Evolutionary conservation across 2,329 filamentous ascomycete genomes (phyloP), one percentile per base, ranked within the genome.

Genomic region (Herpotrichia juniperi): DNA sequence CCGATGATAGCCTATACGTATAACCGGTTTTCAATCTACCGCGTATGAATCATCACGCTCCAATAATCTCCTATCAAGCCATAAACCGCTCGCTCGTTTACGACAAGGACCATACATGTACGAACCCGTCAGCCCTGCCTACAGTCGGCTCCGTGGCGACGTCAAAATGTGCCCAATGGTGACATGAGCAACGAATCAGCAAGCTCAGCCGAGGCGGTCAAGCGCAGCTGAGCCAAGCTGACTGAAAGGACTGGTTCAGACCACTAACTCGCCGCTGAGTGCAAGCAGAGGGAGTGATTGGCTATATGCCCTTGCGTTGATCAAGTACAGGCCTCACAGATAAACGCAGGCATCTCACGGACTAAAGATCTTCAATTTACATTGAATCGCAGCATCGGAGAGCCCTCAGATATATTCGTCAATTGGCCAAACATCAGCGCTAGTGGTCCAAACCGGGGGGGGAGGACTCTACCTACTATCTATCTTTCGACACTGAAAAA

Each of bases 101-200:
- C 40, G 28, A 17, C 12, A 11, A 24, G 46, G 24, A 43, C 16
- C 6, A 19, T 6, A 9, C 37, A 31, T 44, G n/a, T n/a, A 40
- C 39, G 49, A 19, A 21, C 26, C 51, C 51, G 48, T 57, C 54
- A 57, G 54, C 54, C 54, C 47, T 57, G 54, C 45, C 26, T 30
- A 43, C 39, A 28, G 8, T 42, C 21, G 26, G 17, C 3, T 11
- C 7, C 39, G 17, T 26, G 21, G 19, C 21, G 17, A 24, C 26
- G 30, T 35, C 26, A 40, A 35, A 45, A 26, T 26, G 42, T 31
- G 25, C 32, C 39, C 21, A 37, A 37, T 37, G 4, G 7, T 31
- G 16, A 31, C 14, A 31, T 21, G 19, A 30, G 10, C n/a, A 21
- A 14, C 17, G 42, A 32, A 44, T 21, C 42, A 17, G 25, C 17